phyloP scores from a whole-genome alignment of 2,329 filamentous ascomycete species.

The Calonectria multiphialidica region DNA sequence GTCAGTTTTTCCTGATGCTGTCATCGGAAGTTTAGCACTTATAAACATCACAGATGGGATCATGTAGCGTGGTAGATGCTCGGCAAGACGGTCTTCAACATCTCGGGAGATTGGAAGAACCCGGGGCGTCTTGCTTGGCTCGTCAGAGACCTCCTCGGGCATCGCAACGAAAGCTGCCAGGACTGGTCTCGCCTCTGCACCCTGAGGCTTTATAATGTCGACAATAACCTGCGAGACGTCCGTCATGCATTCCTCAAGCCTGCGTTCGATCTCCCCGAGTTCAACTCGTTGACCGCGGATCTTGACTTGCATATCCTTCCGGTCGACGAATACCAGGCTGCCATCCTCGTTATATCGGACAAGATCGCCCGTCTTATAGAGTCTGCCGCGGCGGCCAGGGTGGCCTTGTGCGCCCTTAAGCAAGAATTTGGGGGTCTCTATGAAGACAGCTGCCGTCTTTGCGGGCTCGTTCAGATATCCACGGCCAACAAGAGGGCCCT shows the following conservation, averaged over 20 bases:
- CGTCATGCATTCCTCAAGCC: conserved; percentile 12
- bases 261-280: conserved; percentile 48
- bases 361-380: conserved; percentile 63
- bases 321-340: conserved; percentile 57
- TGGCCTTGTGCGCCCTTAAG: not conserved
- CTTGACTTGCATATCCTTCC: conserved; percentile 70
- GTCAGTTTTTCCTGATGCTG: conserved; percentile 28
- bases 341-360: conserved; percentile 56
- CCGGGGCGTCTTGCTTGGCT: not conserved
- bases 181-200: not conserved
- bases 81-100: not conserved
- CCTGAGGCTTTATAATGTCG: conserved; percentile 10
- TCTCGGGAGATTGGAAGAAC: not conserved
- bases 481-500: not conserved
- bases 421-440: conserved; percentile 3
- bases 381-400: conserved; percentile 20
- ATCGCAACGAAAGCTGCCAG: not conserved
- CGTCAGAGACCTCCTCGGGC: not conserved
- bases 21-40: conserved; percentile 24
- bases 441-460: not conserved
- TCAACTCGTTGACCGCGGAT: conserved; percentile 68
- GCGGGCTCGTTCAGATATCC: conserved; percentile 3
- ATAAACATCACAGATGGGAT: conserved; percentile 31
- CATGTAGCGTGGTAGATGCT: conserved; percentile 34
- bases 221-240: conserved; percentile 5